Conservation (phyloP, 768 basidiomycete genomes). For the Lactarius hatsudake region DNA sequence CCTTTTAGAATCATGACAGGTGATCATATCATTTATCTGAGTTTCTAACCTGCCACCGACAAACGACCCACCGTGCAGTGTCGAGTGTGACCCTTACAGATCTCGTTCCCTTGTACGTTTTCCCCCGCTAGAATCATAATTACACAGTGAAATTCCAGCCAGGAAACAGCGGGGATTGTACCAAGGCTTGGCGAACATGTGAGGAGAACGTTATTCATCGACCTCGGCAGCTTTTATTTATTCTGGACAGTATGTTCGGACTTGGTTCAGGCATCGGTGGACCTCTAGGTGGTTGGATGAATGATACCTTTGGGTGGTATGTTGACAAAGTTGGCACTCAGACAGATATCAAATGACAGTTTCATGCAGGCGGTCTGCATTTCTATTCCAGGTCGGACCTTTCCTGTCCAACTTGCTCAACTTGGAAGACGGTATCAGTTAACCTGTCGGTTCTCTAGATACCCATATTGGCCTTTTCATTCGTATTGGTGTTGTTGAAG, state of each 20-base stretch:
- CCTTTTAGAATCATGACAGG: conserved; percentile 77
- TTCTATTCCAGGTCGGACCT: conserved; percentile 71
- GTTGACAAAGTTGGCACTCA: conserved; percentile 28
- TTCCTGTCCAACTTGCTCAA: conserved; percentile 20
- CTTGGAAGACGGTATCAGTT: conserved; percentile 1
- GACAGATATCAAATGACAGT: conserved; percentile 12
- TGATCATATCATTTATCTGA: conserved; percentile 33
- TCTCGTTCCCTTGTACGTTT: conserved; percentile 77
- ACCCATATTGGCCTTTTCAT: conserved; percentile 71
- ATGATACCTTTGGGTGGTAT: conserved; percentile 83
- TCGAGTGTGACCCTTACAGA: conserved; percentile 84
- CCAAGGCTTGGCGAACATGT: conserved; percentile 91
- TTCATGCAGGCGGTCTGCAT: conserved; percentile 70
- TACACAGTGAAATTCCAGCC: conserved; percentile 17
- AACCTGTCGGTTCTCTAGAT: conserved; percentile 43
- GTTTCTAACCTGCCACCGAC: not conserved
- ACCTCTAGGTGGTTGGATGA: conserved; percentile 80
- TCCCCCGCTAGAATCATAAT: conserved; percentile 1
- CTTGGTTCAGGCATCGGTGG: conserved; percentile 80
- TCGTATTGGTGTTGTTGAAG: conserved; percentile 67
- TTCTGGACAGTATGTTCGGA: conserved; percentile 63
- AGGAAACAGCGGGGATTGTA: conserved; percentile 87
- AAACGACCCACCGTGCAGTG: conserved; percentile 44
- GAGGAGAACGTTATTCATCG: conserved; percentile 31
- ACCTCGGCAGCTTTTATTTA: not conserved